These are phyloP conservation scores for Taphrina betulina DNA, from an alignment of 1,139 yeast species.

Conservation along the genomic window DNA sequence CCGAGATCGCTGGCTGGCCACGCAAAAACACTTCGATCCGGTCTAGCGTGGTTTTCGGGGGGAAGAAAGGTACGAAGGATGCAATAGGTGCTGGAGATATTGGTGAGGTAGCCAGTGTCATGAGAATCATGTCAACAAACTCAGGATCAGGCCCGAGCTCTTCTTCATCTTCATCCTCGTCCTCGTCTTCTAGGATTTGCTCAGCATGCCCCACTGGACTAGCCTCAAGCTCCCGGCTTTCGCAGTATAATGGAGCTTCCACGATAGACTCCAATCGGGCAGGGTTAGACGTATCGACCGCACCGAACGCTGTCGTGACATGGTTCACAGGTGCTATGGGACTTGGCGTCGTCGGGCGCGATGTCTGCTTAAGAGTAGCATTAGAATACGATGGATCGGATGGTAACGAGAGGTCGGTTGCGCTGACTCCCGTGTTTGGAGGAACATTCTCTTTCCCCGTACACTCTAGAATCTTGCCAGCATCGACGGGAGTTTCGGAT, in stretches of 20 bases:
- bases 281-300: background rate
- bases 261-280: too few relatives aligned
- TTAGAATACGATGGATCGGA: background rate
- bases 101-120: constrained; percentile 16
- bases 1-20: constrained; percentile 11
- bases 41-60: background rate
- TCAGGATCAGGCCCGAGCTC: constrained; percentile 20
- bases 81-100: constrained; percentile 20
- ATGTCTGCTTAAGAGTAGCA: background rate
- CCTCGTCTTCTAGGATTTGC: background rate
- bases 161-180: background rate
- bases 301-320: too few relatives aligned
- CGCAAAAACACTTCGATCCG: constrained; percentile 17
- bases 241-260: too few relatives aligned
- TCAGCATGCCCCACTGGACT: background rate
- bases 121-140: constrained; percentile 27
- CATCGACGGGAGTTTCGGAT: background rate
- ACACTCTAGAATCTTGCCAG: background rate
- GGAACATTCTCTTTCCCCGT: constrained; percentile 20
- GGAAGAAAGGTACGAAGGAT: constrained; percentile 24
- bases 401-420: background rate
- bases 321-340: too few relatives aligned
- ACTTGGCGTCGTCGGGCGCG: background rate
- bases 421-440: background rate
- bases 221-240: background rate